Evolutionary conservation across 2,329 filamentous ascomycete species (phyloP), one percentile per base, ranked within the genome.

Genomic region (Ceratocystis cubensis): DNA sequence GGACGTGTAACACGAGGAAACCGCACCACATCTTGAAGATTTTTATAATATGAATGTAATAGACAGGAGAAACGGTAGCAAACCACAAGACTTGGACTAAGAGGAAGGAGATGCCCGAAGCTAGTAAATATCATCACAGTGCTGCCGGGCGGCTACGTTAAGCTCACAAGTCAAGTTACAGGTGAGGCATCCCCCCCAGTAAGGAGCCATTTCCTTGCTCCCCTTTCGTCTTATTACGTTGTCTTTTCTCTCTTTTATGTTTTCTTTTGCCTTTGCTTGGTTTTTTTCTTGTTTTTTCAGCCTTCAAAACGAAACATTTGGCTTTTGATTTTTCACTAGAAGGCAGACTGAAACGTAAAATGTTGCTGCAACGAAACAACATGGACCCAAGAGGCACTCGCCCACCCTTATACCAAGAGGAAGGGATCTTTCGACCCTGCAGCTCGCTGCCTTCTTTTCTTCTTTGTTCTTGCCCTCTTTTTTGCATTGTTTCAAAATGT

Each of bases 221-320:
- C 37, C 20, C 41, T 61, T 61, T 57, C 30, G 61, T 33, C 7
- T 7, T 62, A 45, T 65, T 22, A 30, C 46, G 57, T 64, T 63
- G 56, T 22, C 15, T 45, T 44, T 64, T 63, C n/a, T 65, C 41
- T 59, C 25, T 13, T 20, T 13, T 20, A 61, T 37, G 30, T 28
- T 17, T 63, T 45, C 56, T 46, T 5, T 37, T 48, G 22, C 41
- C 28, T 64, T 61, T 48, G 22, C 37, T 61, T 33, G 22, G 33
- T 15, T 61, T 61, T 50, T 37, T 50, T 63, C 63, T 25, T 48
- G 28, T 62, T 25, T 30, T 20, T n/a, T 22, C 25, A 20, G 15
- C 53, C 15, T 28, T 33, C 28, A 17, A 57, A 57, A 57, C 53
- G 53, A 57, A 57, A 33, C 53, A 57, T 30, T 30, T 57, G 20